Percentiles rank a stretch among this genome's conserved stretches.
Evolutionary conservation across 2,329 filamentous ascomycete species (phyloP).

Genomic region (Talaromyces rugulosus): DNA sequence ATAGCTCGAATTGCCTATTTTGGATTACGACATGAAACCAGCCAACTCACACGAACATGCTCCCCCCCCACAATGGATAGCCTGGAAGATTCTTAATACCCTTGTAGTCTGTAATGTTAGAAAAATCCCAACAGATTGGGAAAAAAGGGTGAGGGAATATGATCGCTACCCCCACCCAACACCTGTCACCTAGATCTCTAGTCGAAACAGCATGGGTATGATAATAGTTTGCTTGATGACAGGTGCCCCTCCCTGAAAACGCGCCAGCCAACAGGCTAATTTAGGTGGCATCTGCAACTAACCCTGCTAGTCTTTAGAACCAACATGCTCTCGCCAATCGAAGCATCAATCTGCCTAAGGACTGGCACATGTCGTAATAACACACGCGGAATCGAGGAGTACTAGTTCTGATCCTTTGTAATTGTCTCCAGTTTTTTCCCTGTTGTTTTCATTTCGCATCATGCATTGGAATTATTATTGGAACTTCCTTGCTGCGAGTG

Average conservation of each 20-base stretch:
- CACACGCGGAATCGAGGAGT: background rate
- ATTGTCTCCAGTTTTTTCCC: background rate
- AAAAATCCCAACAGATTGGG: background rate
- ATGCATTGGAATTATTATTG: background rate
- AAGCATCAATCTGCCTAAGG: background rate
- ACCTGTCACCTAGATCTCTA: too few species aligned
- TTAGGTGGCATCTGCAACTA: background rate
- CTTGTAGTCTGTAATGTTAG: background rate
- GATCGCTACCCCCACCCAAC: background rate
- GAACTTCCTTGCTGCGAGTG: background rate
- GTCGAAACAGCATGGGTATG: background rate
- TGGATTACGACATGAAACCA: background rate
- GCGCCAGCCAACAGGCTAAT: background rate
- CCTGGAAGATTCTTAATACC: background rate
- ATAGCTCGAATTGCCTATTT: background rate
- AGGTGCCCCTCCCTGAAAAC: background rate
- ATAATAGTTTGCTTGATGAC: background rate
- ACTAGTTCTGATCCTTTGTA: background rate
- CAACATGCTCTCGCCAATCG: background rate
- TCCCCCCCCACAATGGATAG: background rate
- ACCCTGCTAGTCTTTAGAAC: background rate
- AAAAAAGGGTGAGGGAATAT: background rate
- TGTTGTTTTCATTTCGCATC: background rate
- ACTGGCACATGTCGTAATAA: background rate
- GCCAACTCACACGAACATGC: background rate